phyloP scores from a whole-genome alignment of 2,329 filamentous ascomycete species.

The Colletotrichum caudatum region DNA sequence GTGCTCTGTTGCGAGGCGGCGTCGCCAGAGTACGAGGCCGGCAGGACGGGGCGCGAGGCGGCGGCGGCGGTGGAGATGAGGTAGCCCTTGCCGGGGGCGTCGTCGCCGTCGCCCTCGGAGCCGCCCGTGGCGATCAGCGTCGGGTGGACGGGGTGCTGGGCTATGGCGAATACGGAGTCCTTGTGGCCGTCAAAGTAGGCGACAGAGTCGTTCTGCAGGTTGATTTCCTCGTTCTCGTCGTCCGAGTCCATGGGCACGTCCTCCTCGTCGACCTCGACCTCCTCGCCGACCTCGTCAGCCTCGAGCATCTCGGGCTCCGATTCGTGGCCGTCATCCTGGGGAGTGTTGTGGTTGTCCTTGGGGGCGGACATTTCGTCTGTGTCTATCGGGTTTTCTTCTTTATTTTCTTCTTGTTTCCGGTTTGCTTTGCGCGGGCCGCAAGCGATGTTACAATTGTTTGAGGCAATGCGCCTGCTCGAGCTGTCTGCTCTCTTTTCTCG shows the following conservation, averaged over 20 bases:
- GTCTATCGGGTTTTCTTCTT: neutral
- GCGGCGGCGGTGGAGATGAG: conserved; percentile 82
- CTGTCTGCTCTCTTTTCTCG: neutral
- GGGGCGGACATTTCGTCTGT: conserved; percentile 32
- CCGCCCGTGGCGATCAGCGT: conserved; percentile 89
- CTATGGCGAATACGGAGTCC: conserved; percentile 94
- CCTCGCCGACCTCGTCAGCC: conserved; percentile 82
- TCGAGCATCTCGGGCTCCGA: conserved; percentile 76
- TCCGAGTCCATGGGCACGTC: conserved; percentile 86
- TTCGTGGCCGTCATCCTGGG: conserved; percentile 35
- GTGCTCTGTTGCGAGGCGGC: conserved; percentile 65
- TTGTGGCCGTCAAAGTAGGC: conserved; percentile 93
- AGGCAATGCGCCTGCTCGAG: conserved; percentile 14
- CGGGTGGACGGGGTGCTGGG: conserved; percentile 85
- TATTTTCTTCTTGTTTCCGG: neutral
- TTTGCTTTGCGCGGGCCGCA: neutral
- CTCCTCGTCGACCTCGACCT: conserved; percentile 69
- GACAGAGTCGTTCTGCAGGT: conserved; percentile 89
- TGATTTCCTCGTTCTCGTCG: conserved; percentile 77
- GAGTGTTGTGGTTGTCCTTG: conserved; percentile 15
- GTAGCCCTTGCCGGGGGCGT: conserved; percentile 82
- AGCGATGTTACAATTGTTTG: neutral
- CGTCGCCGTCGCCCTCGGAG: conserved; percentile 68
- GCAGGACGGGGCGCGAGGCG: conserved; percentile 75
- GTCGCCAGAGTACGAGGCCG: conserved; percentile 73